Base-by-base conservation (phyloP, 345 rosid genomes). In the Eutrema yunnanense region DNA sequence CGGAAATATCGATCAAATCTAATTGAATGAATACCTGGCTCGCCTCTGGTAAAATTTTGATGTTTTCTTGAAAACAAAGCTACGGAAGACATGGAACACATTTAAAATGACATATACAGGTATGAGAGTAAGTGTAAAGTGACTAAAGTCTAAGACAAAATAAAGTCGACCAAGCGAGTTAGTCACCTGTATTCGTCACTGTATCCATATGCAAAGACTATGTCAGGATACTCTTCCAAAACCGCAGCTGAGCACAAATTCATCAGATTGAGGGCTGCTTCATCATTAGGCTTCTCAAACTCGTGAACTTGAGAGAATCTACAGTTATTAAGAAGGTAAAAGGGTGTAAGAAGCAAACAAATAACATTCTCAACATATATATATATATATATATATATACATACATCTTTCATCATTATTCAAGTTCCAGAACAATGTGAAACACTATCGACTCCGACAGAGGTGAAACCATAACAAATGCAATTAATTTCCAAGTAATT, bases 21-120 rank as follows among this genome's bases (percentile, higher is more conserved):
- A 62, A 6, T 41, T 0, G 57, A 54, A 38, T 4, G 61, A 33
- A 36, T 33, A 90, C 97, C 97, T 89, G 82, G 89, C 88, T 59
- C 97, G 88, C 72, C 98, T 82, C 73, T 87, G 92, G 79, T 93
- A 89, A 85, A 90, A 90, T 68, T 80, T 85, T 27, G 94, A 79
- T 29, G 85, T 84, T 79, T 84, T 87, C 90, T 91, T 89, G 78
- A 90, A 87, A 53, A 85, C 82, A 80, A 93, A 93, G 83, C 96
- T 93, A 89, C 29, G 55, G 65, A 52, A 13, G 2, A 76, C 11
- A 44, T n/a, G 22, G 3, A 22, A 14, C 61, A 53, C 40, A 61
- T 8, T 50, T 34, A 26, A 13, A 51, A 37, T 16, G 19, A 51
- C 3, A 19, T 5, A 26, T 22, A 54, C 9, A 65, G 2, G 49